phyloP scores from a whole-genome alignment of 2,329 filamentous ascomycete species.

The Magnaporthales sp. region DNA sequence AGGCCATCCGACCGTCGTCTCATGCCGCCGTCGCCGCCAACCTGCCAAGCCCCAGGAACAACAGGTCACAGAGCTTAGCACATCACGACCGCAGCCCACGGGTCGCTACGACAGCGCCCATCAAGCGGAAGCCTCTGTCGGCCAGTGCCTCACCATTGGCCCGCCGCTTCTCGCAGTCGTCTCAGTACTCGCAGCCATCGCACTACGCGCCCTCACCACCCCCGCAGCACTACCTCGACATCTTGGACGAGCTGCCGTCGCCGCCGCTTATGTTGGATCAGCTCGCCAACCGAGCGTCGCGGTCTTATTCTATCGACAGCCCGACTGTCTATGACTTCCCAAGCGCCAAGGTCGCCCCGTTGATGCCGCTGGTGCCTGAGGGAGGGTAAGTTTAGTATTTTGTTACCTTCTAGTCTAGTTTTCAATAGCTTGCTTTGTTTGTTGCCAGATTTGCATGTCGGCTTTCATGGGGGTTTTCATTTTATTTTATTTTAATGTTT shows the following conservation, averaged over 20 bases:
- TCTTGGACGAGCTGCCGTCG: slow-evolving; percentile 31
- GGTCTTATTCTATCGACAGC: slow-evolving; percentile 48
- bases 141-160: slow-evolving; percentile 42
- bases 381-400: neutral
- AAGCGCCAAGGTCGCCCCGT: slow-evolving; percentile 9
- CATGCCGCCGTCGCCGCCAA: slow-evolving; percentile 1
- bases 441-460: neutral
- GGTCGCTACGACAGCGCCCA: slow-evolving; percentile 20
- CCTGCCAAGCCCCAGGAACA: slow-evolving; percentile 18
- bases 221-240: slow-evolving; percentile 26
- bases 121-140: slow-evolving; percentile 55
- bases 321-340: slow-evolving; percentile 55
- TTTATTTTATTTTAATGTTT: neutral
- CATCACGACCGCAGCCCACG: slow-evolving; percentile 9
- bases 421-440: neutral
- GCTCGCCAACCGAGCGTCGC: slow-evolving; percentile 35
- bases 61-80: slow-evolving; percentile 21
- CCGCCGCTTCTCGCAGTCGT: slow-evolving; percentile 32
- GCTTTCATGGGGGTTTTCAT: neutral
- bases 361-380: slow-evolving; percentile 6
- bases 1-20: neutral
- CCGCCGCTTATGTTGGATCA: slow-evolving; percentile 18
- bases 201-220: neutral
- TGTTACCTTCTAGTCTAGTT: neutral
- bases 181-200: slow-evolving; percentile 1